A percentile compares a stretch with the other conserved stretches of the same genome.
Evolutionary conservation across 495 filamentous ascomycete genomes (phyloP).

Genomic region (Aspergillus carlsbadensis): DNA sequence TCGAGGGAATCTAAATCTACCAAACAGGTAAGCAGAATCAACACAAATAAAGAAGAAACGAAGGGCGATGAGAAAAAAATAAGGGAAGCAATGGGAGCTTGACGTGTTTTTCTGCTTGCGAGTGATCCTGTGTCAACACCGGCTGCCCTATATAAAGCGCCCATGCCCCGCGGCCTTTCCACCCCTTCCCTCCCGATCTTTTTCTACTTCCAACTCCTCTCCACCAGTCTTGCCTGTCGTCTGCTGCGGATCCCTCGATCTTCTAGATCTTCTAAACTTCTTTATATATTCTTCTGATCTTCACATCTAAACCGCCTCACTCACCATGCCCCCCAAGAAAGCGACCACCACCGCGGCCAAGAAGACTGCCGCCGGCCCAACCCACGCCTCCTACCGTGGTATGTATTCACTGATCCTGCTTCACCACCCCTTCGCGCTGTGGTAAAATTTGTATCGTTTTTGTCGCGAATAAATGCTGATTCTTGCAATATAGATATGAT

Average conservation of each 20-base stretch:
- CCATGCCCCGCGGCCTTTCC: slow-evolving; percentile 49
- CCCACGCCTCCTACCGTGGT: slow-evolving; percentile 63
- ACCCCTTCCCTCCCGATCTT: slow-evolving; percentile 35
- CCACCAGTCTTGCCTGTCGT: slow-evolving; percentile 7
- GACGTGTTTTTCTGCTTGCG: slow-evolving; percentile 26
- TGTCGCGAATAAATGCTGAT: slow-evolving; percentile 53
- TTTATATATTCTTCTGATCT: slow-evolving; percentile 13
- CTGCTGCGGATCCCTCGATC: slow-evolving; percentile 18
- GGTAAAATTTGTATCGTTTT: slow-evolving; percentile 23
- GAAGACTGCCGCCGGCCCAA: slow-evolving; percentile 32
- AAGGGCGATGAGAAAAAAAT: slow-evolving; percentile 16
- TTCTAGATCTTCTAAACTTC: slow-evolving; percentile 17
- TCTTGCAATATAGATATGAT: slow-evolving; percentile 60
- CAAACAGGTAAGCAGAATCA: slow-evolving; percentile 17
- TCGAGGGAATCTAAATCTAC: background rate
- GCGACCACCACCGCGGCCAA: slow-evolving; percentile 26
- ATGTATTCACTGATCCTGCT: slow-evolving; percentile 46
- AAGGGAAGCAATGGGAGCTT: slow-evolving; percentile 15
- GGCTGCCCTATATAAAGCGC: slow-evolving; percentile 53
- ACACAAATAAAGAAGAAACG: slow-evolving; percentile 15
- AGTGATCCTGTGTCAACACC: slow-evolving; percentile 48
- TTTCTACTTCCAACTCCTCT: slow-evolving; percentile 25
- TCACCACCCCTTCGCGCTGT: slow-evolving; percentile 46
- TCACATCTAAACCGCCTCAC: slow-evolving; percentile 19
- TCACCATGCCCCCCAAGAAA: slow-evolving; percentile 57